Percentiles rank a stretch among this genome's conserved stretches.
Evolutionary conservation across 192 early-diverging fungal genomes (phyloP).

Genomic region (Gryganskiella cystojenkinii): DNA sequence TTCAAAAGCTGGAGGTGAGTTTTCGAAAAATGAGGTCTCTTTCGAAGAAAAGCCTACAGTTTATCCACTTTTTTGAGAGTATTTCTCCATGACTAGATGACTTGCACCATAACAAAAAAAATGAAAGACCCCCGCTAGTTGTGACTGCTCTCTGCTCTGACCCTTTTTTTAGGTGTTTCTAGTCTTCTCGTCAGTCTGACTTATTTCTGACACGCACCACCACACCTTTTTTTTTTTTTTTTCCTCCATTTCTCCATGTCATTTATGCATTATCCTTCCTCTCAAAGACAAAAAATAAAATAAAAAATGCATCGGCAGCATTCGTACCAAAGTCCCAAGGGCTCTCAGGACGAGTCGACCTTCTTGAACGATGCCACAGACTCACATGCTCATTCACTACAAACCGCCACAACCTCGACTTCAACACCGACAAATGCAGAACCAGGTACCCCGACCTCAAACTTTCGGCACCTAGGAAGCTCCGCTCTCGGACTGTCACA

Average conservation of each 20-base stretch:
- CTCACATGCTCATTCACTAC: not conserved
- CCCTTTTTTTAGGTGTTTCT: too few species aligned
- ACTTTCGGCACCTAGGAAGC: not conserved
- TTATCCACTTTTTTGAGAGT: too few species aligned
- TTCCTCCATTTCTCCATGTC: not conserved
- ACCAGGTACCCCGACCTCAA: not conserved
- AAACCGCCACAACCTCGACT: not conserved
- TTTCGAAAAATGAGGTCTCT: too few species aligned
- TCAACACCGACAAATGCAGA: not conserved
- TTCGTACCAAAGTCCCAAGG: slow-evolving; percentile 1
- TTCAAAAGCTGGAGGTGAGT: too few species aligned
- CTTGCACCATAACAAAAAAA: too few species aligned
- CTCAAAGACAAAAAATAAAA: not conserved
- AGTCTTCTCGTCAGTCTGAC: too few species aligned
- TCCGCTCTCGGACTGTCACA: not conserved
- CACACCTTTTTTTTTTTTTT: too few species aligned
- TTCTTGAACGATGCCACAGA: not conserved
- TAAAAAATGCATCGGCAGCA: slow-evolving; percentile 21
- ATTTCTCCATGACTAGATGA: too few species aligned
- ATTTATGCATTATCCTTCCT: not conserved
- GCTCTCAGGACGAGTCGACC: not conserved
- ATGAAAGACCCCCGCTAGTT: too few species aligned
- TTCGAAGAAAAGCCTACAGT: too few species aligned
- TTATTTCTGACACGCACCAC: too few species aligned
- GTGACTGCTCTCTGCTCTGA: slow-evolving; percentile 7